phyloP scores from a whole-genome alignment of 1,139 yeast species.

The Hansenula anomala region DNA sequence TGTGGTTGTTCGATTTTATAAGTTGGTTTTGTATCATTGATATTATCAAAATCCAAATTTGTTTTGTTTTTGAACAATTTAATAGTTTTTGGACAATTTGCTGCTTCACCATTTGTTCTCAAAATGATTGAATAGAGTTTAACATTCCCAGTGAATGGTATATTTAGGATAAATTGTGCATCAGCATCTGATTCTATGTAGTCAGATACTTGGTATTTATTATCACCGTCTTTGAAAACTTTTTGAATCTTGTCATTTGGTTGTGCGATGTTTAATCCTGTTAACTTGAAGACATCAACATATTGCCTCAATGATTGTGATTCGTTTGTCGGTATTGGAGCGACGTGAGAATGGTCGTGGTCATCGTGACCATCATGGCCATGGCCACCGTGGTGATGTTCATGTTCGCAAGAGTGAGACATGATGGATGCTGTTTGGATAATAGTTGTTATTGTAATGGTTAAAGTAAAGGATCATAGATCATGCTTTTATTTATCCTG shows the following conservation, averaged over 20 bases:
- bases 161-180: slow-evolving; percentile 66
- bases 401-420: slow-evolving; percentile 32
- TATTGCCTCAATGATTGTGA: slow-evolving; percentile 64
- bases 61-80: slow-evolving; percentile 69
- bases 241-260: slow-evolving; percentile 45
- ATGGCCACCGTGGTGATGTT: slow-evolving; percentile 25
- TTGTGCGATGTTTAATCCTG: slow-evolving; percentile 61
- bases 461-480: not conserved
- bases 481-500: not conserved
- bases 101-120: slow-evolving; percentile 55
- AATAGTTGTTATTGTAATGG: not conserved
- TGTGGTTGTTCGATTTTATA: slow-evolving; percentile 61
- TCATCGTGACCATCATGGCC: slow-evolving; percentile 32
- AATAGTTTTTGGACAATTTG: slow-evolving; percentile 63
- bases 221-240: slow-evolving; percentile 44
- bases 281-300: slow-evolving; percentile 57
- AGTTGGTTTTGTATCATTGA: slow-evolving; percentile 44
- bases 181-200: slow-evolving; percentile 74
- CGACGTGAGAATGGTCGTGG: slow-evolving; percentile 32
- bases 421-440: too few relatives aligned
- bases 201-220: slow-evolving; percentile 35
- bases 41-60: slow-evolving; percentile 66
- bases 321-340: slow-evolving; percentile 70
- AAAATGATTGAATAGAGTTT: slow-evolving; percentile 70
- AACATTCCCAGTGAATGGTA: slow-evolving; percentile 78